Base-by-base conservation (phyloP, 2,329 filamentous ascomycete genomes). In the Talaromyces sp. region DNA sequence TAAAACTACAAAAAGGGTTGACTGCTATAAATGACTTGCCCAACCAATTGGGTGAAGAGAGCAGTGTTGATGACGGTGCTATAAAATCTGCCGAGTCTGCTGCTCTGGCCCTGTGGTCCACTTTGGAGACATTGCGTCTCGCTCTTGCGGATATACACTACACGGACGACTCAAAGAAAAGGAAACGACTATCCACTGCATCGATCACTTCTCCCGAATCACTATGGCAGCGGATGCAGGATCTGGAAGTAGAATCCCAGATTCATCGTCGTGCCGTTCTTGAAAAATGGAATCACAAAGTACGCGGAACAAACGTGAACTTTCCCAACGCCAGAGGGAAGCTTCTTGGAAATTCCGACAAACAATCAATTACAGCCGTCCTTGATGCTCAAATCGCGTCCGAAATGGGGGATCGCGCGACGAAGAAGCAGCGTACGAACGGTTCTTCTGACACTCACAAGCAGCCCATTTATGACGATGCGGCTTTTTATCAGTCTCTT, bases 401-500 rank as follows among this genome's bases (percentile, higher is more conserved):
- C 9, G 75, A 79, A 63, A 66, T 69, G 2, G 69, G 70, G 6
- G 70, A 74, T 41, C 69, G 70, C 29, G 62, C 66, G 5, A 64
- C 67, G 7, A 77, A 76, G 56, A 72, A 72, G 51, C 64, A 68
- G 6, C 72, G 73, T 10, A 66, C 61, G 17, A 49, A 46, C n/a
- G 53, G 63, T n/a, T 50, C 61, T 43, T 58, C 60, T 13, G 63
- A 64, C 6, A 50, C 60, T 19, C 43, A 60, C 17, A 27, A 49
- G 13, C 66, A 86, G 87, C 68, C 72, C 75, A 86, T 96, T 66
- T 99, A 95, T 78, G 93, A 98, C 72, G 95, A 99, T 68, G 91
- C 90, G 11, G 88, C 96, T 72, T 97, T 98, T 75, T 99, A 99
- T 77, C 91, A 96, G 73, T 80, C 95, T 14, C 84, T 99, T 2